Base-by-base conservation (phyloP, 192 early-diverging fungal species). In the Pilaira anomala region DNA sequence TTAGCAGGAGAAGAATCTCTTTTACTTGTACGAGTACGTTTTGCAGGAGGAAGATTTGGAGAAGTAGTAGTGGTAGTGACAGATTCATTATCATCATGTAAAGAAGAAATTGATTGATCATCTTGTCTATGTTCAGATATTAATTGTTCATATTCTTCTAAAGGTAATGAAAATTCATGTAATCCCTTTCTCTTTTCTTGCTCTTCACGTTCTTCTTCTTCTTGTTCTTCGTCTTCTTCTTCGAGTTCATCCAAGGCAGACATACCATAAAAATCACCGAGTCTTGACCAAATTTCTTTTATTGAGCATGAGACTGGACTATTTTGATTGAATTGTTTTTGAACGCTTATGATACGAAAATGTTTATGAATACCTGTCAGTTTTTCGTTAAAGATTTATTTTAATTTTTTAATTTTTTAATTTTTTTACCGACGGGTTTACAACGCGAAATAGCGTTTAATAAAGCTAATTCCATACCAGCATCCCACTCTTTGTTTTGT, bases 261-360 rank as follows among this genome's bases (percentile, higher is more conserved):
- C 22, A 80, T 71, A 19, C 75, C 76, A 62, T 79, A 82, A 63
- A 74, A 74, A 0, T 73, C 60, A 4, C 66, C 69, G 6, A 82
- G 33, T 24, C 77, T 68, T 18, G 74, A 68, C 80, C 80, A 79
- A 1, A 82, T 60, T 33, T 82, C 76, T 19, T 72, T 59, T 39
- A 79, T 72, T 33, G 76, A 73, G 54, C 73, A 79, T 0, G 67
- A 48, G 0, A 67, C 67, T 12, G 63, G 69, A 53, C 73, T 74
- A 21, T 64, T 24, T 60, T 76, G 72, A 46, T 79, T 82, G 58
- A 79, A 77, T 45, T 74, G 71, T n/a, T 62, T 71, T 26, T 79
- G 76, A 30, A 82, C 71, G 56, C 75, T 78, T 42, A 82, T 69
- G 55, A 82, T 82, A 2, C 80, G 71, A 67, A 82, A 82, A 39